Evolutionary conservation across 495 filamentous ascomycete genomes (phyloP), one percentile per base, ranked within the genome.

Genomic region (Aspergillus ellipticus): DNA sequence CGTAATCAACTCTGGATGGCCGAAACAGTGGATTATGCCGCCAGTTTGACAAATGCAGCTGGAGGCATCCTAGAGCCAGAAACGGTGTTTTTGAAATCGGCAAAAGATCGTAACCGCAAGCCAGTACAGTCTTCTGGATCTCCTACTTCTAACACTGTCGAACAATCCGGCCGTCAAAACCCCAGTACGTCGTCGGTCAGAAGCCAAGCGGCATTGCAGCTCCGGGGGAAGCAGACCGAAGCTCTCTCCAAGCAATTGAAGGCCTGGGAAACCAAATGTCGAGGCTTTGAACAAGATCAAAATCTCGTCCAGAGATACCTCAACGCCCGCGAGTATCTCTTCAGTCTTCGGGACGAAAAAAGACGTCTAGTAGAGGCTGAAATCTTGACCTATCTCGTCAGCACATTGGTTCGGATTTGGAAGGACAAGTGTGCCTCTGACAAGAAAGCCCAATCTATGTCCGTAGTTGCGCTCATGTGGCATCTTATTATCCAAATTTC

Each of bases 11-110:
- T 47, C 7, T 69, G 61, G 13, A 67, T 67, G 66, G 47, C 59
- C 2, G 83, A 88, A 51, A 88, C 89, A 69, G 74, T 71, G 45
- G 70, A 74, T 2, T 92, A 91, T 65, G 85, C 88, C 1, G 86
- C 81, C 10, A 89, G 86, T 68, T 70, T 92, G 28, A 86, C 85
- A 0, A 85, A 85, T 47, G 72, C 82, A 7, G 71, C 75, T 3
- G 87, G 86, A 4, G 85, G 82, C 53, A 73, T 70, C 6, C 68
- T 91, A n/a, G 75, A 86, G 7, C 85, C 83, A 4, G 79, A 88
- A 60, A 78, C 66, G 0, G 76, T 89, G 6, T 50, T 59, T 42
- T 31, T 58, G 53, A 43, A 63, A 60, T 2, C n/a, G 21, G 31
- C 47, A 29, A 59, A 62, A 20, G 52, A 61, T 15, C 53, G 50